These are phyloP conservation scores for Leccinum pellstonianum DNA, from an alignment of 768 basidiomycete genomes.

Conservation along the genomic window DNA sequence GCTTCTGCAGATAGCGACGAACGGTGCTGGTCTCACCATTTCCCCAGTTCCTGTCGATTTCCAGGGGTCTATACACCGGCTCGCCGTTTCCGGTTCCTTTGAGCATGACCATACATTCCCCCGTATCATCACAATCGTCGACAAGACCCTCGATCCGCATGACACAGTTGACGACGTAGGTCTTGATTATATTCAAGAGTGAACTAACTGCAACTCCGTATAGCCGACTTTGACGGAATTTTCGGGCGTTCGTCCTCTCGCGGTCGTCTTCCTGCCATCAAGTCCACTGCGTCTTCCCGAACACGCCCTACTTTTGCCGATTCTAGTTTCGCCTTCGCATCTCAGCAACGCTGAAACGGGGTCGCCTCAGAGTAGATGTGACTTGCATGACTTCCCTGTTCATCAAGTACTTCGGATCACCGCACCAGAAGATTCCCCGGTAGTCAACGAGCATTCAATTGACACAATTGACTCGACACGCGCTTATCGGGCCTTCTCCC, in stretches of 20 bases:
- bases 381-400: conserved; percentile 41
- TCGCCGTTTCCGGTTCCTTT: conserved; percentile 29
- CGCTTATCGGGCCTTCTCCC: conserved; percentile 46
- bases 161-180: conserved; percentile 29
- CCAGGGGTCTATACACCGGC: conserved; percentile 22
- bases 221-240: conserved; percentile 42
- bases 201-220: conserved; percentile 31
- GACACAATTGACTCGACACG: conserved; percentile 40
- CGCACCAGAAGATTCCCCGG: conserved; percentile 29
- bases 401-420: conserved; percentile 41
- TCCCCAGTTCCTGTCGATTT: conserved; percentile 21
- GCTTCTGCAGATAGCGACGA: conserved; percentile 55
- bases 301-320: conserved; percentile 58
- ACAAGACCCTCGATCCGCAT: conserved; percentile 31
- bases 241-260: conserved; percentile 55
- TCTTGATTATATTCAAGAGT: conserved; percentile 16
- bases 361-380: conserved; percentile 42
- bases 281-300: conserved; percentile 35
- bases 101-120: conserved; percentile 29
- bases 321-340: conserved; percentile 37
- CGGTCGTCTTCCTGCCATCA: conserved; percentile 65
- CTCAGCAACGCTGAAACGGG: conserved; percentile 25
- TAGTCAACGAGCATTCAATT: conserved; percentile 52
- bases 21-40: conserved; percentile 34
- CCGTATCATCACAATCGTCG: conserved; percentile 38